Conservation (phyloP, 495 filamentous ascomycete species). For the Xeromyces bisporus region DNA sequence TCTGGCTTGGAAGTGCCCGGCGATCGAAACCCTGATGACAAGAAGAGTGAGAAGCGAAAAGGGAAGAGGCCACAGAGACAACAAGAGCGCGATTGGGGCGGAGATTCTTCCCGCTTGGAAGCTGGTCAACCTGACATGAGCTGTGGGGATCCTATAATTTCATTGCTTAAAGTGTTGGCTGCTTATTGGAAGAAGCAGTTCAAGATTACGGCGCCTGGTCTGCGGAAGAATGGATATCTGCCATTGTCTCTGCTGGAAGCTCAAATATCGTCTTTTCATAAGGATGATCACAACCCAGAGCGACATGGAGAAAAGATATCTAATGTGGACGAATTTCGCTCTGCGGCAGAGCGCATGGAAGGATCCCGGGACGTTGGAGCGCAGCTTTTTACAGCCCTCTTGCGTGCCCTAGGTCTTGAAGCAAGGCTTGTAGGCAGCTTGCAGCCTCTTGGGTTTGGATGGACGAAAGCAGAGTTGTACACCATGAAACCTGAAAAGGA, state of each 20-base stretch:
- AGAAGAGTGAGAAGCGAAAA: slow-evolving; percentile 28
- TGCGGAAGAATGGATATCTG: slow-evolving; percentile 86
- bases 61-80: slow-evolving; percentile 23
- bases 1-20: slow-evolving; percentile 41
- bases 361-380: slow-evolving; percentile 80
- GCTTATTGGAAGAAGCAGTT: slow-evolving; percentile 84
- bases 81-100: slow-evolving; percentile 55
- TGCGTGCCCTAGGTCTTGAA: slow-evolving; percentile 71
- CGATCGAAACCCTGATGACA: slow-evolving; percentile 11
- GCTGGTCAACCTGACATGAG: slow-evolving; percentile 55
- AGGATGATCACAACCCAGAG: slow-evolving; percentile 42
- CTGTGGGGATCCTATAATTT: slow-evolving; percentile 64
- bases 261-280: slow-evolving; percentile 41
- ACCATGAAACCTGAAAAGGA: slow-evolving; percentile 27
- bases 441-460: slow-evolving; percentile 81
- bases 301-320: slow-evolving; percentile 59
- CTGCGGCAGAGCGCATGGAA: slow-evolving; percentile 48
- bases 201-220: slow-evolving; percentile 52
- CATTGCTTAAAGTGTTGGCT: slow-evolving; percentile 56
- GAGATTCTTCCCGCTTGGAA: slow-evolving; percentile 48
- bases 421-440: slow-evolving; percentile 66
- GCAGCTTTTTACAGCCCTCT: slow-evolving; percentile 76
- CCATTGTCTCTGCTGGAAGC: slow-evolving; percentile 47
- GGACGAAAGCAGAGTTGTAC: slow-evolving; percentile 60
- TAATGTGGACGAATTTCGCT: slow-evolving; percentile 46